Evolutionary conservation across 179 eudicot species (phyloP).

Genomic region (Patellifolia procumbens): DNA sequence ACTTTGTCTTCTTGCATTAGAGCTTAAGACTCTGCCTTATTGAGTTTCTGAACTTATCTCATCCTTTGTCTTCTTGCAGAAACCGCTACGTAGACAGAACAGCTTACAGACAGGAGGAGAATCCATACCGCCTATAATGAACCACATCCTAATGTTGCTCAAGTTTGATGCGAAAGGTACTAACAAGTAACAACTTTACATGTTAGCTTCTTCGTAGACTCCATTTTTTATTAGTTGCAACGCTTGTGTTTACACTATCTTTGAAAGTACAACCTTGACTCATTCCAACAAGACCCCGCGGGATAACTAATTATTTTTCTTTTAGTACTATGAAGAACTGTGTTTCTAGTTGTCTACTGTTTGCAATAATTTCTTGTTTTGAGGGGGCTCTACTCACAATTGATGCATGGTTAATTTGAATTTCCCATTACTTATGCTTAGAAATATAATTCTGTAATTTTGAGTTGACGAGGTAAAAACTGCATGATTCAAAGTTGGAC

Average conservation of each 20-base stretch:
- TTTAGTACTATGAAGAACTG: too few relatives aligned
- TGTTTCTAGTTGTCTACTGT: neutral
- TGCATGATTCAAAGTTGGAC: neutral
- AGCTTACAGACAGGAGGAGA: conserved; percentile 60
- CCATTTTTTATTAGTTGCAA: too few relatives aligned
- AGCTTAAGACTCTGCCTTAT: too few relatives aligned
- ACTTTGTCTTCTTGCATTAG: conserved; percentile 34
- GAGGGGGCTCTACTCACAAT: neutral
- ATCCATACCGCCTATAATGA: conserved; percentile 58
- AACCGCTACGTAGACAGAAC: conserved; percentile 58
- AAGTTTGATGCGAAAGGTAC: conserved; percentile 68
- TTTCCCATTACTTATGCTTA: neutral
- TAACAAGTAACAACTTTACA: too few relatives aligned
- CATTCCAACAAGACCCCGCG: too few relatives aligned
- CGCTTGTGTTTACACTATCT: too few relatives aligned
- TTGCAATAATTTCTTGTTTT: neutral
- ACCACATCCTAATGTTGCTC: conserved; percentile 58
- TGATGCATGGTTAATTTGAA: neutral
- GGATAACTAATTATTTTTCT: too few relatives aligned
- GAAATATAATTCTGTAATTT: neutral
- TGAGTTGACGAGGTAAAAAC: too few relatives aligned
- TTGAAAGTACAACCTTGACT: too few relatives aligned
- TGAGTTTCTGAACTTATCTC: conserved; percentile 2
- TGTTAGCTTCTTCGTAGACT: too few relatives aligned
- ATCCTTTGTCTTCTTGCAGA: conserved; percentile 42